A percentile compares a stretch with the other conserved stretches of the same genome.
phyloP scores from a whole-genome alignment of 2,329 filamentous ascomycete genomes.

The Colletotrichum karsti region DNA sequence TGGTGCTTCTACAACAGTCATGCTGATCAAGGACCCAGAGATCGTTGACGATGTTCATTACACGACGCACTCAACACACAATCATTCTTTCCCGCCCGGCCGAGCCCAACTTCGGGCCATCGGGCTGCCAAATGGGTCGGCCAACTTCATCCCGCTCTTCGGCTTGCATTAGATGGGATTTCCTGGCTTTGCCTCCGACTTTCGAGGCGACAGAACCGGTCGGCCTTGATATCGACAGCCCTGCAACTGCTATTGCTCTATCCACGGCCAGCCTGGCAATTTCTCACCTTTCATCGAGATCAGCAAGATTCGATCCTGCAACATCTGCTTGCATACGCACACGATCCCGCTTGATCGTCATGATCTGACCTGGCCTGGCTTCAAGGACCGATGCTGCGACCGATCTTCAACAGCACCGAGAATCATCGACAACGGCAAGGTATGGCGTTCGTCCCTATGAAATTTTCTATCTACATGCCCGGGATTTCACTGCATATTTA shows the following conservation, averaged over 20 bases:
- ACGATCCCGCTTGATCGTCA: neutral
- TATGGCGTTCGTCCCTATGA: neutral
- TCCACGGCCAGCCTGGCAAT: neutral
- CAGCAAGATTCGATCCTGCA: conserved; percentile 1
- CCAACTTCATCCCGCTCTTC: neutral
- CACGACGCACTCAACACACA: neutral
- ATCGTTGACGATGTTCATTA: neutral
- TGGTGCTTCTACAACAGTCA: neutral
- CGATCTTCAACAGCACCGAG: neutral
- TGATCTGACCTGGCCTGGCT: neutral
- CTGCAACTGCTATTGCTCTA: neutral
- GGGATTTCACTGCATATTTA: neutral
- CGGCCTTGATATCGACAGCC: neutral
- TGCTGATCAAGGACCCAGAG: neutral
- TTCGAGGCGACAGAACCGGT: neutral
- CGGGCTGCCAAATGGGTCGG: neutral
- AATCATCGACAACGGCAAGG: neutral
- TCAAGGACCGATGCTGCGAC: neutral
- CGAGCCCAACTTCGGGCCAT: neutral
- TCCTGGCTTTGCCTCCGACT: neutral
- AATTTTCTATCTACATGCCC: neutral
- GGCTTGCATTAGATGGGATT: neutral
- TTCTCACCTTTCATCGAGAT: neutral
- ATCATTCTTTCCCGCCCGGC: neutral
- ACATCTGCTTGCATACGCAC: neutral